A percentile compares a stretch with the other conserved stretches of the same genome.
Conservation (phyloP, 768 basidiomycete species). For the Suillus variegatus region DNA sequence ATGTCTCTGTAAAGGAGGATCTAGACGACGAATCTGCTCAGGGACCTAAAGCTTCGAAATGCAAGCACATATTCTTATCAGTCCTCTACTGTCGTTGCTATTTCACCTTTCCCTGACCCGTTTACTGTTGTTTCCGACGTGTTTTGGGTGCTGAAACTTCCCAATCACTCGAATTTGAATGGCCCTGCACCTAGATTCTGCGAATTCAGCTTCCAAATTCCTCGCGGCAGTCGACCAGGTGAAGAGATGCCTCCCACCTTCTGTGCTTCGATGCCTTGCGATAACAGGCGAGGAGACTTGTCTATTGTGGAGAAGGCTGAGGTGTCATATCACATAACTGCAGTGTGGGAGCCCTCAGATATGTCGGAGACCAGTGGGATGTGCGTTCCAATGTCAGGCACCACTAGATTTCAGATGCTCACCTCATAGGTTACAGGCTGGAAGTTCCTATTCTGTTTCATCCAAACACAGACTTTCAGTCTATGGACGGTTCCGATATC, state of each 20-base stretch:
- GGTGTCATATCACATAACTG: conserved; percentile 57
- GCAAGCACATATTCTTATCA: conserved; percentile 53
- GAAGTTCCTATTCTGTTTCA: conserved; percentile 67
- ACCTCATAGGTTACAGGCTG: conserved; percentile 40
- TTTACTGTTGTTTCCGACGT: conserved; percentile 28
- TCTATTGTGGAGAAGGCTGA: conserved; percentile 37
- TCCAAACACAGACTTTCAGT: conserved; percentile 60
- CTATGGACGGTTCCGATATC: conserved; percentile 46
- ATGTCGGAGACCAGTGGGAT: conserved; percentile 43
- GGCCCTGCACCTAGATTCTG: conserved; percentile 32
- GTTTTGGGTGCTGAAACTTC: conserved; percentile 46
- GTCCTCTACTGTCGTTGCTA: conserved; percentile 44
- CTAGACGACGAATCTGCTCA: conserved; percentile 21
- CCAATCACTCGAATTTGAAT: conserved; percentile 44
- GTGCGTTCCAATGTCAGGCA: conserved; percentile 40
- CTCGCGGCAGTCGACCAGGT: conserved; percentile 45
- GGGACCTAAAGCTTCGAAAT: conserved; percentile 22
- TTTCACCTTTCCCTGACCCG: conserved; percentile 32
- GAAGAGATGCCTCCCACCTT: conserved; percentile 69
- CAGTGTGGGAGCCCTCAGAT: conserved; percentile 57
- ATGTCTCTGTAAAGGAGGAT: conserved; percentile 31
- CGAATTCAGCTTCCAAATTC: conserved; percentile 59
- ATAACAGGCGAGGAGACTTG: conserved; percentile 24
- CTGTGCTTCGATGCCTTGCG: conserved; percentile 36
- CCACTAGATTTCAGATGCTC: conserved; percentile 8